Evolutionary conservation across 192 early-diverging fungal genomes (phyloP), one percentile per base, ranked within the genome.

Genomic region (Mortierella claussenii): DNA sequence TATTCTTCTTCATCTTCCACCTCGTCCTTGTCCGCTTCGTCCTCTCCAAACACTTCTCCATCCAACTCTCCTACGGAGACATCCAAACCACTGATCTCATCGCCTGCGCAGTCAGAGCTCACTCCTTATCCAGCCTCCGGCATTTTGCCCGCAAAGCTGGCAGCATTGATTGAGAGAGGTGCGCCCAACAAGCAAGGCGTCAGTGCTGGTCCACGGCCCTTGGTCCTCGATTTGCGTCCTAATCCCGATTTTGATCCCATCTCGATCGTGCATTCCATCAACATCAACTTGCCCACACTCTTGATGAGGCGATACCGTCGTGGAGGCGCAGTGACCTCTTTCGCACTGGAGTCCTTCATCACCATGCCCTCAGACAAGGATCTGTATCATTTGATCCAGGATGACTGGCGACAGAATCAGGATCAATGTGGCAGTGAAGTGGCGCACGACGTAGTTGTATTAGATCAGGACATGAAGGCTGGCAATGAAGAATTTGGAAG

Each of bases 231-330:
- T 33, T 59, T 76, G 33, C 58, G 73, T 18, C 45, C 54, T 24
- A 47, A 67, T 33, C 65, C 73, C 0, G 73, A 76, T n/a, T 66
- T 67, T 37, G 73, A 76, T 21, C 73, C 65, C 6, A 12, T 57
- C 3, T 67, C 73, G 3, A 76, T 76, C 37, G 53, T 67, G 34
- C 45, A 81, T 31, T 81, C 85, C 26, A 80, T 87, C 31, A 83
- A 87, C 68, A 82, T 87, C 26, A 87, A 87, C 55, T 28, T 87
- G 40, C 85, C 85, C 1, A 82, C 85, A 17, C 60, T 87, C 9
- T 49, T 87, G 4, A 81, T 85, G 45, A 81, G 84, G 52, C 68
- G 85, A 33, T 87, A 85, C 53, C 67, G 79, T 6, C 59, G 82
- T 44, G 73, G 73, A 21, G 83, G 83, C 20, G 79, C 81, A 2